Evolutionary conservation across 805 yeast genomes (phyloP).

Genomic region (Ogataea ganodermae): DNA sequence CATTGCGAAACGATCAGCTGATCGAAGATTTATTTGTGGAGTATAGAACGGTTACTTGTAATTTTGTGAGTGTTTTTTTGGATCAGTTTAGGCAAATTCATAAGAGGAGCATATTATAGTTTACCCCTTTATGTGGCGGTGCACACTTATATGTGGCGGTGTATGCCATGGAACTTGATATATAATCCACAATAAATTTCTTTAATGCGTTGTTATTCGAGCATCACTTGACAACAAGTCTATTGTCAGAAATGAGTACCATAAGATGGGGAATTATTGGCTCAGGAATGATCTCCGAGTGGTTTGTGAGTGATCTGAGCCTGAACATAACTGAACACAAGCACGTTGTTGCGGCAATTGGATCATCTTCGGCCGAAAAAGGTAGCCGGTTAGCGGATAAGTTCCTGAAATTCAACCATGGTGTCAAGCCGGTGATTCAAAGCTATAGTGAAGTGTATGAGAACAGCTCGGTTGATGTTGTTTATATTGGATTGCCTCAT

Average conservation of each 20-base stretch:
- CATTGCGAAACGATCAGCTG: not conserved
- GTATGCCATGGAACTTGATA: too few relatives aligned
- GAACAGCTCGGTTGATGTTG: constrained; percentile 47
- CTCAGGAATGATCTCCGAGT: constrained; percentile 50
- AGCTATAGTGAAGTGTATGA: constrained; percentile 46
- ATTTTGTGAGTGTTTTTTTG: too few relatives aligned
- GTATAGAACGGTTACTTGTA: too few relatives aligned
- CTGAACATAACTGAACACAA: constrained; percentile 27
- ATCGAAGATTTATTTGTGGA: too few relatives aligned
- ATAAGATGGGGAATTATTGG: constrained; percentile 50
- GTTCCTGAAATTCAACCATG: constrained; percentile 31
- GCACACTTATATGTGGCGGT: too few relatives aligned
- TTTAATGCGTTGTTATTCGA: too few relatives aligned
- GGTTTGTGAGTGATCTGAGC: constrained; percentile 42
- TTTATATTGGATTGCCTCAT: constrained; percentile 60
- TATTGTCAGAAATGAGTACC: not conserved
- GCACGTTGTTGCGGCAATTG: constrained; percentile 42
- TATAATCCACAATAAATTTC: too few relatives aligned
- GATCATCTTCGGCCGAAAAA: constrained; percentile 39
- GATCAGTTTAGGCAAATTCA: too few relatives aligned
- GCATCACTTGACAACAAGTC: too few relatives aligned
- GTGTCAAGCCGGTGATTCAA: constrained; percentile 19
- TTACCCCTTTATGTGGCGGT: too few relatives aligned
- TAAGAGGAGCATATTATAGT: too few relatives aligned
- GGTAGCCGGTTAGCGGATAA: constrained; percentile 38